Percentiles rank a stretch among this genome's conserved stretches.
phyloP scores from a whole-genome alignment of 2,329 filamentous ascomycete species.

The Xylaria sp. region DNA sequence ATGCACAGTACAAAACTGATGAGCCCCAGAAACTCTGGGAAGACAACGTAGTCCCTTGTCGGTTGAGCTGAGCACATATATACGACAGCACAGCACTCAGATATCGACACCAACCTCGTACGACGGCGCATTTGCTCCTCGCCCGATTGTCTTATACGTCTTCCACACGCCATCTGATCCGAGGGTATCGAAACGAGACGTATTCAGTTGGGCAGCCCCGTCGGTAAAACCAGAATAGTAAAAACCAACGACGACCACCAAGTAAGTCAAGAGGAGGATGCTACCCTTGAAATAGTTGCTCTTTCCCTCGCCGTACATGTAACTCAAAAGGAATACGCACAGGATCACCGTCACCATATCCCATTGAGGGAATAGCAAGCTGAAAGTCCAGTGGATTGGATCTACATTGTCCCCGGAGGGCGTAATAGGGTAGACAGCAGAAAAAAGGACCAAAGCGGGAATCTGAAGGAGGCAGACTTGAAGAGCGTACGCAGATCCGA shows the following conservation, averaged over 20 bases:
- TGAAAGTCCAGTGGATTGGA: constrained; percentile 73
- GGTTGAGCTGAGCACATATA: constrained; percentile 2
- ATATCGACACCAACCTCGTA: constrained; percentile 46
- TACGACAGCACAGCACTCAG: constrained; percentile 15
- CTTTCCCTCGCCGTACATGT: constrained; percentile 98
- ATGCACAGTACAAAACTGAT: constrained; percentile 26
- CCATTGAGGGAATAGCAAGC: constrained; percentile 97
- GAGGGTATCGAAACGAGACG: constrained; percentile 65
- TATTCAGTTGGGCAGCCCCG: constrained; percentile 54
- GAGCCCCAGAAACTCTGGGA: neutral
- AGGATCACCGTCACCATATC: constrained; percentile 98
- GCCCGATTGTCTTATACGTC: constrained; percentile 65
- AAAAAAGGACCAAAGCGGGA: constrained; percentile 91
- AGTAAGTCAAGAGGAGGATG: constrained; percentile 90
- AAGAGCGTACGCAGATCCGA: constrained; percentile 94
- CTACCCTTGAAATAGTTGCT: constrained; percentile 99
- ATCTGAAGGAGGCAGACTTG: constrained; percentile 97
- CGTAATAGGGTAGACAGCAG: constrained; percentile 73
- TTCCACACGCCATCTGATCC: constrained; percentile 61
- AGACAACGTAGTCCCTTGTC: neutral
- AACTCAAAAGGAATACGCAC: constrained; percentile 94
- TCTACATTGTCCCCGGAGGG: constrained; percentile 55
- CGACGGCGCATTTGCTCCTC: constrained; percentile 54
- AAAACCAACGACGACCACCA: constrained; percentile 92
- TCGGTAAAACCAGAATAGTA: constrained; percentile 77